Conservation (phyloP, 2,329 filamentous ascomycete species). For the Chaetomium globosum region DNA sequence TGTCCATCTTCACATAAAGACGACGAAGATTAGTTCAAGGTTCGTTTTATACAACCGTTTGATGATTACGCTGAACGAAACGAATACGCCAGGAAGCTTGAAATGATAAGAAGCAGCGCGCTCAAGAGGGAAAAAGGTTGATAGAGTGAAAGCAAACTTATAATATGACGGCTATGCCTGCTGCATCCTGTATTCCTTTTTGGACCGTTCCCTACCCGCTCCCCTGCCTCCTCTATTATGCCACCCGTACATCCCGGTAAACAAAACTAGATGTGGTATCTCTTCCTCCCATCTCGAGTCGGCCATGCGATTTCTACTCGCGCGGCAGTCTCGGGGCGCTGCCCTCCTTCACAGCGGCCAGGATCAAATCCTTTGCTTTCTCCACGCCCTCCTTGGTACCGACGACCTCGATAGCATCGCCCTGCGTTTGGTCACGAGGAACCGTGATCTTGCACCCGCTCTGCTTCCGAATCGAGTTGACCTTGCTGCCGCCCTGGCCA, state of each 20-base stretch:
- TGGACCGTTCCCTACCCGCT: neutral
- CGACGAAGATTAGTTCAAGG: no score
- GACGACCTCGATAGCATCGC: constrained; percentile 87
- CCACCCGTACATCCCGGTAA: neutral
- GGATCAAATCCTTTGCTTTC: constrained; percentile 83
- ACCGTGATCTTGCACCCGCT: constrained; percentile 94
- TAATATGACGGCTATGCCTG: neutral
- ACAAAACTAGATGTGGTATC: neutral
- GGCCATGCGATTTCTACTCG: constrained; percentile 10
- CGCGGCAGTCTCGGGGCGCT: constrained; percentile 38
- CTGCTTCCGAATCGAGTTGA: constrained; percentile 89
- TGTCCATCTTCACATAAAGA: no score
- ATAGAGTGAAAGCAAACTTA: neutral
- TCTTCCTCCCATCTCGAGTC: neutral
- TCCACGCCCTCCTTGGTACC: constrained; percentile 80
- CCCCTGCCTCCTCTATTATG: neutral
- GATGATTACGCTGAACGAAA: neutral
- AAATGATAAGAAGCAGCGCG: neutral
- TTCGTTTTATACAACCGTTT: neutral
- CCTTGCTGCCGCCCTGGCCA: constrained; percentile 83
- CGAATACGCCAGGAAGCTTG: neutral
- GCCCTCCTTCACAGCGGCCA: constrained; percentile 75
- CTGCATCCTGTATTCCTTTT: neutral
- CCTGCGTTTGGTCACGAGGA: constrained; percentile 72
- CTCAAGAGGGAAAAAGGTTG: neutral